Evolutionary conservation across 352 stramenopile species (phyloP).

Genomic region (Pythium grandisporangium): DNA sequence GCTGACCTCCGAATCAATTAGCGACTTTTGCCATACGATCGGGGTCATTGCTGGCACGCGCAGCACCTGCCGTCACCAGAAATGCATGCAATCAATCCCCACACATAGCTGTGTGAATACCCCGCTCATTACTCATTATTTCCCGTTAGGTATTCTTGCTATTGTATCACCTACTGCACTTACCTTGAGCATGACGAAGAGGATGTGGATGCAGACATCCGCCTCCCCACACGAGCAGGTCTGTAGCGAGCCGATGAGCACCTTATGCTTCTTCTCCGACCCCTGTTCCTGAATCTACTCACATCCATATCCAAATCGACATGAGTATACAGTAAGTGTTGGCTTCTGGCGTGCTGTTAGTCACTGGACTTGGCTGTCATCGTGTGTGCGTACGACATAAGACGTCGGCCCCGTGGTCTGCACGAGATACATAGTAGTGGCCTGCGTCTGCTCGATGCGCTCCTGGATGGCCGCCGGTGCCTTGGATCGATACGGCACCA

Average conservation of each 20-base stretch:
- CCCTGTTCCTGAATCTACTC: slow-evolving; percentile 73
- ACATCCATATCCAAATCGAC: too few species aligned
- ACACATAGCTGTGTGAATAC: too few species aligned
- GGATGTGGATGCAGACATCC: slow-evolving; percentile 76
- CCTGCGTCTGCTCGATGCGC: slow-evolving; percentile 59
- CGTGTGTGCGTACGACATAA: slow-evolving; percentile 38
- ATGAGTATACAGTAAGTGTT: not conserved
- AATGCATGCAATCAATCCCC: too few species aligned
- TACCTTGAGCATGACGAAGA: slow-evolving; percentile 85
- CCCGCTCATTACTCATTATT: too few species aligned
- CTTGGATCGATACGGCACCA: slow-evolving; percentile 59
- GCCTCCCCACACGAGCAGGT: slow-evolving; percentile 60
- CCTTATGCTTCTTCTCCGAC: slow-evolving; percentile 60
- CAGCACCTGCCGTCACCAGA: too few species aligned
- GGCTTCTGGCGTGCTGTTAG: too few species aligned
- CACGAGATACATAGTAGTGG: slow-evolving; percentile 71
- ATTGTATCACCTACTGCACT: too few species aligned
- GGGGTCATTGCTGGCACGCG: slow-evolving; percentile 54
- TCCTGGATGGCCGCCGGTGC: slow-evolving; percentile 25
- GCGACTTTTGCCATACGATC: slow-evolving; percentile 78
- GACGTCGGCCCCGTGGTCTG: slow-evolving; percentile 70
- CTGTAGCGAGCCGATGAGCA: slow-evolving; percentile 67
- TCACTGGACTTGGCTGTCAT: too few species aligned
- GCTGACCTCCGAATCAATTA: slow-evolving; percentile 80
- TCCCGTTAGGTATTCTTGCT: too few species aligned